Percentiles rank a stretch among this genome's conserved stretches.
These are phyloP conservation scores for Aspergillus coremiiformis DNA, from an alignment of 495 filamentous ascomycete genomes.

Conservation along the genomic window DNA sequence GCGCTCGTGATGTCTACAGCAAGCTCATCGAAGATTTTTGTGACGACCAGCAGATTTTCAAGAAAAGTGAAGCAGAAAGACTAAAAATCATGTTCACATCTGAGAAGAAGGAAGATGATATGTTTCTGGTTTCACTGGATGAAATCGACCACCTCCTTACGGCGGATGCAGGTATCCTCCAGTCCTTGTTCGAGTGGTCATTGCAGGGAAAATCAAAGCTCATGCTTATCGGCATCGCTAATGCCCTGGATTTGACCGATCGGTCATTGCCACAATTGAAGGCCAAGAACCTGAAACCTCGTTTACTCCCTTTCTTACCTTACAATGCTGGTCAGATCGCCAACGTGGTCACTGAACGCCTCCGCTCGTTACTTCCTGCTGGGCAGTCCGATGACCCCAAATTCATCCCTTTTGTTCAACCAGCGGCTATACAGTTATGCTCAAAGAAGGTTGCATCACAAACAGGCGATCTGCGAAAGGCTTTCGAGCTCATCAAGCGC, in stretches of 20 bases:
- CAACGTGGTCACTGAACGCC: constrained; percentile 72
- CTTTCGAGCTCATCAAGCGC: constrained; percentile 86
- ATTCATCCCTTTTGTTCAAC: constrained; percentile 82
- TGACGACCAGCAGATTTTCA: constrained; percentile 49
- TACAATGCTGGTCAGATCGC: constrained; percentile 89
- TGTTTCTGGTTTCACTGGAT: constrained; percentile 79
- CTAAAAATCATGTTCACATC: constrained; percentile 59
- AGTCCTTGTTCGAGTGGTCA: constrained; percentile 91
- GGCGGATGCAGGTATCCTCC: constrained; percentile 76
- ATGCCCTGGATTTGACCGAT: constrained; percentile 91
- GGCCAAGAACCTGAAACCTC: constrained; percentile 81
- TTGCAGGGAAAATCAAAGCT: constrained; percentile 69
- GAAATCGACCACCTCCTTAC: constrained; percentile 92
- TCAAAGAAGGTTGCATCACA: constrained; percentile 90
- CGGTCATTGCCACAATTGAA: constrained; percentile 92
- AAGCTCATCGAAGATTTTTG: constrained; percentile 62
- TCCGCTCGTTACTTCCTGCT: constrained; percentile 59
- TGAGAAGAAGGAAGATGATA: constrained; percentile 42
- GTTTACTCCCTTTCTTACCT: constrained; percentile 83
- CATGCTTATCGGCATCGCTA: constrained; percentile 86
- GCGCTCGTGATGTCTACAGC: constrained; percentile 70
- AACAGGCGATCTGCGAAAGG: constrained; percentile 89
- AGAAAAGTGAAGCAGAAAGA: constrained; percentile 46
- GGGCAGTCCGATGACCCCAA: constrained; percentile 42
- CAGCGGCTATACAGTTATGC: constrained; percentile 85